Evolutionary conservation across 2,329 filamentous ascomycete species (phyloP), one percentile per base, ranked within the genome.

Genomic region (Colletotrichum chlorophyti): DNA sequence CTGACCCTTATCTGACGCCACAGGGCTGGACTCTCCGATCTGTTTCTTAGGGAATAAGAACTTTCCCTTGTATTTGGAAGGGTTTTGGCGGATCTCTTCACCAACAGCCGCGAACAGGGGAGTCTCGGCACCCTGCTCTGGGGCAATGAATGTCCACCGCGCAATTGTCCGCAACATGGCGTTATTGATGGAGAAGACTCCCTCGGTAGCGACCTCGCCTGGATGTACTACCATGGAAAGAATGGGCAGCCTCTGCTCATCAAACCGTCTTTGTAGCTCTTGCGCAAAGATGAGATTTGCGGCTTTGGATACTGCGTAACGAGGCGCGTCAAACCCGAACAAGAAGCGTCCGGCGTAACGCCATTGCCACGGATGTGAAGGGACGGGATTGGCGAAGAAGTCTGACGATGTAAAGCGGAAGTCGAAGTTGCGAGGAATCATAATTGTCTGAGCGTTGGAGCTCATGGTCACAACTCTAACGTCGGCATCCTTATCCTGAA

Each of bases 281-380:
- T 58, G 50, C 2, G 65, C 60, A 8, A 64, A 63, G 4, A 65
- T 15, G 19, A 48, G n/a, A n/a, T 61, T 60, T 6, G 63, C 64
- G 3, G 62, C 53, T 42, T 67, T 68, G 43, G 65, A 57, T 4
- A 66, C 41, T 60, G 41, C 62, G 46, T 66, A 70, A 17, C 61
- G 62, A 4, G 66, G 27, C 60, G 65, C 64, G 40, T 68, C 63
- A 12, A 60, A 53, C 11, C 37, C 34, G 34, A 67, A 65, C 3
- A 65, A 5, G 38, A 50, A 51, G 17, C 37, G 45, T 1, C 37
- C 45, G 1, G 65, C 0, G 10, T 50, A 55, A 3, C 60, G 51
- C 50, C 51, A 66, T 4, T 50, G 15, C 54, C 50, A 61, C 2
- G 66, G 62, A 0, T 62, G 41, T 2, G 45, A 50, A 1, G 46